Base-by-base conservation (phyloP, 2,329 filamentous ascomycete species). In the Alternaria brassicicola region DNA sequence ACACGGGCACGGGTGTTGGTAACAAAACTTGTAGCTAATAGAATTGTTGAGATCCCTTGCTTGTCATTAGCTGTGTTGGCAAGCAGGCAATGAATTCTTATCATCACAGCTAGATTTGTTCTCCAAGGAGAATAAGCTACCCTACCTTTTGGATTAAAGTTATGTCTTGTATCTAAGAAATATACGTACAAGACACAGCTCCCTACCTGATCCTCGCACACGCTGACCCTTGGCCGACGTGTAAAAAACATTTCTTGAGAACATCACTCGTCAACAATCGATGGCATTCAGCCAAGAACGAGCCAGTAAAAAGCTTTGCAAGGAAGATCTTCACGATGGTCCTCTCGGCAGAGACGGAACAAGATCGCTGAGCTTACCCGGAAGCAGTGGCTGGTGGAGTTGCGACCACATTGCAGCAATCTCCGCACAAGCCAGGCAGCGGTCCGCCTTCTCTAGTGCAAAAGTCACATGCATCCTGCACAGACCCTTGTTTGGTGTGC, bases 231-330 rank as follows among this genome's bases (percentile, higher is more conserved):
- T 56, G 39, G 39, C 47, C 54, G 33, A 46, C 41, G 25, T 17
- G 36, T 21, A 19, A 49, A 28, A 35, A 31, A 21, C 12, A 30
- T 21, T 12, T 23, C 3, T 13, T 41, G 30, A 30, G 13, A 9
- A 31, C 43, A 26, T 49, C 13, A 21, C 15, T 25, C 17, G 25
- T 25, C 19, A 6, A 17, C 13, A 41, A 13, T 36, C 41, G 26
- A 55, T 58, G 51, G 49, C 50, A 38, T 49, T 26, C 43, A 38
- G 55, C 55, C 55, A 55, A 57, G 54, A 47, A 6, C 31, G 13
- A n/a, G 21, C n/a, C 19, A 21, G 28, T 9, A 21, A 38, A 43
- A 26, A 45, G 39, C 49, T 52, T 41, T 54, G 30, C 39, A 21
- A 19, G 13, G 25, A 35, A 38, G 12, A 19, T 49, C 53, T 31